phyloP scores from a whole-genome alignment of 176 grass and related monocot species.

The Avena eriantha region DNA sequence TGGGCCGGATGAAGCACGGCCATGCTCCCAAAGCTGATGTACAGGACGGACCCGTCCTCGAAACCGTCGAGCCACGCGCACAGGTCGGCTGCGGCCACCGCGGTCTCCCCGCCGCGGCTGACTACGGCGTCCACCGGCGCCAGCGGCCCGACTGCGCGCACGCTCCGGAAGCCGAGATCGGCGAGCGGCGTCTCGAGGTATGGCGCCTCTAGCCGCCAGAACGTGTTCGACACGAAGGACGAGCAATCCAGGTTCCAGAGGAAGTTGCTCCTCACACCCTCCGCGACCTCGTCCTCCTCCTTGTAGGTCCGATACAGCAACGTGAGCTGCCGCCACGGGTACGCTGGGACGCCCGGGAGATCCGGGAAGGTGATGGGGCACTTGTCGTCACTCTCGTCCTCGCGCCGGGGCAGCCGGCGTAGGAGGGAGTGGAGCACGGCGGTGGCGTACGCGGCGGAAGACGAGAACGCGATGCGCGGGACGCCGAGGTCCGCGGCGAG shows the following conservation, averaged over 20 bases:
- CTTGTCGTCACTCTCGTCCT: slow-evolving; percentile 32
- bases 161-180: slow-evolving; percentile 38
- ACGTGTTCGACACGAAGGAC: slow-evolving; percentile 55
- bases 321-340: slow-evolving; percentile 51
- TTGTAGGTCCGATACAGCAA: slow-evolving; percentile 37
- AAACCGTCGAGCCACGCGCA: slow-evolving; percentile 40
- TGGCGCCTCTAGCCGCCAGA: slow-evolving; percentile 44
- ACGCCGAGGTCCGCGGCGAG: slow-evolving; percentile 48
- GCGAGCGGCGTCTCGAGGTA: slow-evolving; percentile 46
- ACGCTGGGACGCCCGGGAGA: slow-evolving; percentile 37
- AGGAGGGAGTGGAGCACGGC: slow-evolving; percentile 45
- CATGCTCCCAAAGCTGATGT: slow-evolving; percentile 68
- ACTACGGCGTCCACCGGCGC: slow-evolving; percentile 19
- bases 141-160: slow-evolving; percentile 55
- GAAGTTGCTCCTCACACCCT: slow-evolving; percentile 52
- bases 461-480: slow-evolving; percentile 48
- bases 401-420: slow-evolving; percentile 36
- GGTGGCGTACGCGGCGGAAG: slow-evolving; percentile 31
- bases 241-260: slow-evolving; percentile 52
- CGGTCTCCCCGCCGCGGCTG: slow-evolving; percentile 38
- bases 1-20: slow-evolving; percentile 33
- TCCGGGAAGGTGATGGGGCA: slow-evolving; percentile 33
- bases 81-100: slow-evolving; percentile 24
- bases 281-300: slow-evolving; percentile 45
- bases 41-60: slow-evolving; percentile 48